A percentile compares a stretch with the other conserved stretches of the same genome.
Evolutionary conservation across 164 flowering plant genomes (phyloP).

Genomic region (Echeveria elegans): DNA sequence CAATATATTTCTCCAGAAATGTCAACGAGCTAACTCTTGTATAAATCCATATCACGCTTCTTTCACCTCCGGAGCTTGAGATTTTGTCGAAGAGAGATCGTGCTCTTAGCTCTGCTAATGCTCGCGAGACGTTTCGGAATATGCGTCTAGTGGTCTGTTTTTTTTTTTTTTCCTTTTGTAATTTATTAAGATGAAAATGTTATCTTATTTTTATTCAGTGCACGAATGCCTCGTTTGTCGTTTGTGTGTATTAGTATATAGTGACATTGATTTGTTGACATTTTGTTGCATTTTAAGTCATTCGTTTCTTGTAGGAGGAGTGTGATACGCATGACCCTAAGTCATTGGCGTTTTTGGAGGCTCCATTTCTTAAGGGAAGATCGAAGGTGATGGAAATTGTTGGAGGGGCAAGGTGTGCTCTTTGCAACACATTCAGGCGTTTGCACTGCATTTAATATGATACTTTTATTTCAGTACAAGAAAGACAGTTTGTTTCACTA

Average conservation of each 20-base stretch:
- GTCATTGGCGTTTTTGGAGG: constrained; percentile 52
- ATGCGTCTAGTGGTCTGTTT: constrained; percentile 58
- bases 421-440: constrained; percentile 98
- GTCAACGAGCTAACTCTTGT: too few relatives aligned
- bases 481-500: too few relatives aligned
- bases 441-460: constrained; percentile 96
- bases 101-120: constrained; percentile 70
- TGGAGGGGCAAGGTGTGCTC: constrained; percentile 92
- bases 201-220: too few relatives aligned
- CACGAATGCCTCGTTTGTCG: too few relatives aligned
- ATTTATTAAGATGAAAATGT: too few relatives aligned
- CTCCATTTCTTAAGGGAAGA: constrained; percentile 74
- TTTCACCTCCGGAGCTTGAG: constrained; percentile 80
- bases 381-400: constrained; percentile 90
- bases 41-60: too few relatives aligned
- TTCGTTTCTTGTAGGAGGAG: constrained; percentile 57
- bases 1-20: too few relatives aligned
- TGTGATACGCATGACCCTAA: constrained; percentile 97
- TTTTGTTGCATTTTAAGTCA: too few relatives aligned
- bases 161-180: too few relatives aligned
- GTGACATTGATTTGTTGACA: too few relatives aligned
- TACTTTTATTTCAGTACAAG: too few relatives aligned
- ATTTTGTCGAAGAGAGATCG: constrained; percentile 69
- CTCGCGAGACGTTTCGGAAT: constrained; percentile 80
- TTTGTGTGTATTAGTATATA: too few relatives aligned